Evolutionary conservation across 208 protist genomes (phyloP), one percentile per base, ranked within the genome.

Genomic region (Acanthamoeba divionensis): DNA sequence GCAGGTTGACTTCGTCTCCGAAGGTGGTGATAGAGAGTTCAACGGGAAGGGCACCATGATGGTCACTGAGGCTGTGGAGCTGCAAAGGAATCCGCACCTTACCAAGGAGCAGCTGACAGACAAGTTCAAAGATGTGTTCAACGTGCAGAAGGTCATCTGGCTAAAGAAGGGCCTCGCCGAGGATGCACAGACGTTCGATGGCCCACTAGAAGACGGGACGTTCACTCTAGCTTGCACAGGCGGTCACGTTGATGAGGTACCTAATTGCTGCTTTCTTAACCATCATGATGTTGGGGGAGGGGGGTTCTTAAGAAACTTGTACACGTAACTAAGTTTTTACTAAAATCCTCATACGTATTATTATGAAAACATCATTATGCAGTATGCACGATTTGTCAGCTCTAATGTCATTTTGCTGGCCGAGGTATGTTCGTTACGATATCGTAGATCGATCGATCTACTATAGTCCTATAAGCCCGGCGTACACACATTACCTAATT

Each of bases 21-120:
- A 92, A 89, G 91, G 91, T 54, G 91, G 91, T n/a, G 62, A 93
- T 38, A 24, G 91, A 29, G 90, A 92, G 62, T 93, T 91, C 55
- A 93, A 93, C 71, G 91, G 91, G 21, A 0, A 18, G 26, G 91
- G 91, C 18, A 91, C 86, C 10, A 31, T 93, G 18, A 93, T 93
- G 63, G 88, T 93, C 36, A 82, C 52, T 31, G 86, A 93, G 60
- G 45, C 48, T 47, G 91, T 93, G 10, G 50, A 93, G 71, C 63
- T 93, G 44, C 91, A 93, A 41, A 45, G 91, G 45, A 93, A 93
- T 47, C 90, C 85, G 10, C 21, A 85, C 29, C 13, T 90, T 8
- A 48, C 50, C 48, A 1, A 38, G 10, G 60, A 89, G 0, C 60
- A 93, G 57, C 47, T 93, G 52, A 87, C 60, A 54, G 21, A 93